These are phyloP conservation scores for Vaccinium myrtillus DNA, from an alignment of 148 eudicot genomes.

Conservation along the genomic window DNA sequence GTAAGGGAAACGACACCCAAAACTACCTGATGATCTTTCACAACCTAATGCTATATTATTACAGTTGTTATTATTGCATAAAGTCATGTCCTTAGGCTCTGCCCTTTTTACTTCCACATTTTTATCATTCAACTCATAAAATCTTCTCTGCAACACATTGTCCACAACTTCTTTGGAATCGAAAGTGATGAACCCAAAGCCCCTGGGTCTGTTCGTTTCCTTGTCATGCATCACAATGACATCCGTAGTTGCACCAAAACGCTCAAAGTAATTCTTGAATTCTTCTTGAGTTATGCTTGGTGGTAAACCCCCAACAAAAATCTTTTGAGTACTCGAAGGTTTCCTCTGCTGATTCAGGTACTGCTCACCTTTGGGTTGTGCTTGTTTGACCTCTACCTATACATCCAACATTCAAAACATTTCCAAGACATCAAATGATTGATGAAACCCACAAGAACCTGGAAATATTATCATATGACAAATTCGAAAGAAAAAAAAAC, in stretches of 20 bases:
- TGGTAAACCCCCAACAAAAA: slow-evolving; percentile 26
- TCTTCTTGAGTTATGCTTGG: slow-evolving; percentile 7
- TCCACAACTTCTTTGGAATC: slow-evolving; percentile 16
- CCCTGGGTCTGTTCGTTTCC: slow-evolving; percentile 7
- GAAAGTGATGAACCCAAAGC: slow-evolving; percentile 24
- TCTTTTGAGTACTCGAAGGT: not conserved
- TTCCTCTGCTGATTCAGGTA: not conserved
- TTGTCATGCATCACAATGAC: slow-evolving; percentile 16
- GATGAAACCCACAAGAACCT: too few relatives aligned
- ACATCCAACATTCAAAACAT: not conserved
- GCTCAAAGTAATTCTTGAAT: slow-evolving; percentile 11
- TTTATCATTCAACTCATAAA: slow-evolving; percentile 15
- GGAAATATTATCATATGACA: too few relatives aligned
- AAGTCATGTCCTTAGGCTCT: not conserved
- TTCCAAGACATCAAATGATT: not conserved
- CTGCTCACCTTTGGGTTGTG: slow-evolving; percentile 12
- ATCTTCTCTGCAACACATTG: slow-evolving; percentile 1
- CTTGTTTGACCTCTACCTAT: slow-evolving; percentile 18
- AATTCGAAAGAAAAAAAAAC: too few relatives aligned
- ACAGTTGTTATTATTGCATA: not conserved
- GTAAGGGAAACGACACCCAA: not conserved
- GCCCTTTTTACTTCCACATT: slow-evolving; percentile 19
- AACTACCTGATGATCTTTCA: not conserved
- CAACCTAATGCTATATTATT: not conserved
- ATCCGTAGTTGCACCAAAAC: slow-evolving; percentile 13